Conservation (phyloP, 495 filamentous ascomycete species). For the Trichodelitschia bisporula region DNA sequence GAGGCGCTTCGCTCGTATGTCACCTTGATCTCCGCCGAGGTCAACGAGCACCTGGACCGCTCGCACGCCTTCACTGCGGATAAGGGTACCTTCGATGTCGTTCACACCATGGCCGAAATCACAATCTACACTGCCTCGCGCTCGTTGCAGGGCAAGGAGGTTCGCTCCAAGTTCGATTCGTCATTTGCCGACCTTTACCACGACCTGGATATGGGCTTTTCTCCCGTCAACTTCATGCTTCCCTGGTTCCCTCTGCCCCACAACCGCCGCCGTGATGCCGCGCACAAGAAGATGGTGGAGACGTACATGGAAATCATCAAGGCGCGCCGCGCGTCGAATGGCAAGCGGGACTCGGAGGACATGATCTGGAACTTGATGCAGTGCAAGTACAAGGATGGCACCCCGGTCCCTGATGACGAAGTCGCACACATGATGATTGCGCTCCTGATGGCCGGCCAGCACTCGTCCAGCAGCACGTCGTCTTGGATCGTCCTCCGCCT, state of each 20-base stretch:
- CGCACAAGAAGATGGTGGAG: slow-evolving; percentile 29
- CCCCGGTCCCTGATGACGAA: slow-evolving; percentile 31
- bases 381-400: slow-evolving; percentile 36
- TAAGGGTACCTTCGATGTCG: slow-evolving; percentile 27
- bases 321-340: slow-evolving; percentile 20
- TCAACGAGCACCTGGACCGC: slow-evolving; percentile 24
- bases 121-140: slow-evolving; percentile 43
- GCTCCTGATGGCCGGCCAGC: slow-evolving; percentile 39
- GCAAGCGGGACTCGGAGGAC: slow-evolving; percentile 29
- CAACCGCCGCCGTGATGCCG: slow-evolving; percentile 32
- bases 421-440: slow-evolving; percentile 47
- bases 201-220: slow-evolving; percentile 40
- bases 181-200: slow-evolving; percentile 38
- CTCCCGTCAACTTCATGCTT: slow-evolving; percentile 40
- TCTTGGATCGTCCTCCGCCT: slow-evolving; percentile 36
- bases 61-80: slow-evolving; percentile 21
- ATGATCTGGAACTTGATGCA: slow-evolving; percentile 49
- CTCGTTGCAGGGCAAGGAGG: slow-evolving; percentile 38
- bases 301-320: slow-evolving; percentile 36
- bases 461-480: slow-evolving; percentile 32
- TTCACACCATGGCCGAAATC: slow-evolving; percentile 31
- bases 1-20: slow-evolving; percentile 40
- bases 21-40: slow-evolving; percentile 26
- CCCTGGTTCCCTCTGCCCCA: slow-evolving; percentile 36
- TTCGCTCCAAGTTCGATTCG: slow-evolving; percentile 33